Evolutionary conservation across 371 early-diverging fungal genomes (phyloP).

Genomic region (Mortierella sp.): DNA sequence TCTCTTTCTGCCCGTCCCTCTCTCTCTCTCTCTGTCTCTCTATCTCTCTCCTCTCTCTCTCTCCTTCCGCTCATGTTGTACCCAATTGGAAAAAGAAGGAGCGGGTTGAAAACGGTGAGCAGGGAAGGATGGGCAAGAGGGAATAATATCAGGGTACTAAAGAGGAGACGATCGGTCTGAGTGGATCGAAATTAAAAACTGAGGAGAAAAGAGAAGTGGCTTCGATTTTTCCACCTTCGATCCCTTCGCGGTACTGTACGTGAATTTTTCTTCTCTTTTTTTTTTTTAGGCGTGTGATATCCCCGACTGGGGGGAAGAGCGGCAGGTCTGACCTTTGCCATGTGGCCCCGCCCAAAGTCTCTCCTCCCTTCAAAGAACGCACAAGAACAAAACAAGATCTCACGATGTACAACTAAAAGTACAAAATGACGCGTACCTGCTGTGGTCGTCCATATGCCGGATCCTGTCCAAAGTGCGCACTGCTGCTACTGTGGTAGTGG

Average conservation of each 20-base stretch:
- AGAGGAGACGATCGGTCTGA: not conserved
- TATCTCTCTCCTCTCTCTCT: not conserved
- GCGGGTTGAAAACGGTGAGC: not conserved
- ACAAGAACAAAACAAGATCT: not conserved
- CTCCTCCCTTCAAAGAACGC: conserved; percentile 3
- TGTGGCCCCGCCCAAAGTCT: conserved; percentile 1
- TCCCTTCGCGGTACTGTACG: not conserved
- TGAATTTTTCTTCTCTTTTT: not conserved
- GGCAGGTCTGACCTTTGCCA: not conserved
- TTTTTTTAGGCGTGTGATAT: not conserved
- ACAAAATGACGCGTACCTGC: conserved; percentile 36
- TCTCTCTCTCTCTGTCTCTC: not conserved
- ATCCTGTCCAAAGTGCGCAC: conserved; percentile 40
- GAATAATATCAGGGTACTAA: not conserved
- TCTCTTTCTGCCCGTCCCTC: not conserved
- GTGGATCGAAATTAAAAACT: not conserved
- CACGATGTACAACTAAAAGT: not conserved
- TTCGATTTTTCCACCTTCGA: not conserved
- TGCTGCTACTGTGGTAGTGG: conserved; percentile 45
- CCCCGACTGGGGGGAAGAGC: not conserved
- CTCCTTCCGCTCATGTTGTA: not conserved
- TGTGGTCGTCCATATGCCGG: conserved; percentile 26
- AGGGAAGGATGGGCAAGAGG: not conserved
- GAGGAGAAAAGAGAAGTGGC: not conserved
- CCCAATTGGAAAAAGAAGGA: conserved; percentile 3